Conservation (phyloP, 202 grass and related monocot species). For the Carex arenaria region DNA sequence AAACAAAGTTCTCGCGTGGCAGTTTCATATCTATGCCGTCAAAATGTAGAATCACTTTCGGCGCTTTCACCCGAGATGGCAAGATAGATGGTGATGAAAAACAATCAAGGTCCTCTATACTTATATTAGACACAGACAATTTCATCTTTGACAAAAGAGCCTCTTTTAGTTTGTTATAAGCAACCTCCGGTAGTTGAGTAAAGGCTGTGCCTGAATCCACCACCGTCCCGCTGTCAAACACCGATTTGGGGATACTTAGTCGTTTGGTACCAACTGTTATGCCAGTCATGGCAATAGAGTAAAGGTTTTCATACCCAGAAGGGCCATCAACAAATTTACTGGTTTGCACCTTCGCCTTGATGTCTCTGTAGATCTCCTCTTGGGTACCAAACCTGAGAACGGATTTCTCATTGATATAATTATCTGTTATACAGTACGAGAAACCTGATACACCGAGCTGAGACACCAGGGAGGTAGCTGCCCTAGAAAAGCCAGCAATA, state of each 20-base stretch:
- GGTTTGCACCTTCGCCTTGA: slow-evolving; percentile 21
- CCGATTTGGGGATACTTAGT: slow-evolving; percentile 44
- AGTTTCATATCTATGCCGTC: slow-evolving; percentile 46
- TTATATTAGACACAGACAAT: slow-evolving; percentile 26
- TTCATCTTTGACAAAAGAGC: slow-evolving; percentile 35
- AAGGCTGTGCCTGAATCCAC: slow-evolving; percentile 69
- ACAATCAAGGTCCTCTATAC: slow-evolving; percentile 25
- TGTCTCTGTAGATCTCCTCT: slow-evolving; percentile 17
- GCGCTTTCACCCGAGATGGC: slow-evolving; percentile 28
- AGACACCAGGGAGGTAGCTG: slow-evolving; percentile 49
- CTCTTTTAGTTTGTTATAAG: slow-evolving; percentile 26
- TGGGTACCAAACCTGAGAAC: slow-evolving; percentile 51
- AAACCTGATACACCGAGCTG: slow-evolving; percentile 58
- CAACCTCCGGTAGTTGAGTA: slow-evolving; percentile 33
- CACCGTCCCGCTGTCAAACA: slow-evolving; percentile 41
- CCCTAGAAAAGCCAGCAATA: slow-evolving; percentile 54
- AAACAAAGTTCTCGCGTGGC: slow-evolving; percentile 45
- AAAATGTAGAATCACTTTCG: slow-evolving; percentile 65
- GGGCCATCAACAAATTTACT: slow-evolving; percentile 37
- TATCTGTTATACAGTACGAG: slow-evolving; percentile 65
- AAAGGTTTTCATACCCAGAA: slow-evolving; percentile 27
- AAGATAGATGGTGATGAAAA: slow-evolving; percentile 36
- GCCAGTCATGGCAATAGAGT: slow-evolving; percentile 55
- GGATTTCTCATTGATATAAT: slow-evolving; percentile 30
- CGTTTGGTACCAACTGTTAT: slow-evolving; percentile 44